Percentiles rank a stretch among this genome's conserved stretches.
Evolutionary conservation across 495 filamentous ascomycete species (phyloP).

Genomic region (Annulohypoxylon stygium): DNA sequence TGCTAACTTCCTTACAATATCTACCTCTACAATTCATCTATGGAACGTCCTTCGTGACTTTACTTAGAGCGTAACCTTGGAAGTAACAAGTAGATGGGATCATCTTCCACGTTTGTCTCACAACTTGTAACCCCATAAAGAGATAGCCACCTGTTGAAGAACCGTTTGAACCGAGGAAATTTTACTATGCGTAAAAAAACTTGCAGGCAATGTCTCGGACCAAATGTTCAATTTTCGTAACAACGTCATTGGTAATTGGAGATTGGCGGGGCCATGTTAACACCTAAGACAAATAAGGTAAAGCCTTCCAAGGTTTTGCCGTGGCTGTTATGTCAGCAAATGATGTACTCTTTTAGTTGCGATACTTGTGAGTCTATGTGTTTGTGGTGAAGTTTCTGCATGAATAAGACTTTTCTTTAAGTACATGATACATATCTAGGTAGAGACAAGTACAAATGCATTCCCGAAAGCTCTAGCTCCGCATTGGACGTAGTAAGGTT

Average conservation of each 20-base stretch:
- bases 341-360: not conserved
- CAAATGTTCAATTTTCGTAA: slow-evolving; percentile 14
- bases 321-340: slow-evolving; percentile 28
- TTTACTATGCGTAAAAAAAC: not conserved
- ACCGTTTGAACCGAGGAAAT: not conserved
- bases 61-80: not conserved
- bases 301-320: not conserved
- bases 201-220: slow-evolving; percentile 17
- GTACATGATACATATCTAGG: slow-evolving; percentile 1
- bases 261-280: slow-evolving; percentile 16
- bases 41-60: not conserved
- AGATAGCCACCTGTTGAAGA: not conserved
- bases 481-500: not conserved
- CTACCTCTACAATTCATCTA: not conserved
- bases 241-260: slow-evolving; percentile 43
- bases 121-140: slow-evolving; percentile 2
- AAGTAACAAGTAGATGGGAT: not conserved
- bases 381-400: not conserved
- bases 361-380: not conserved
- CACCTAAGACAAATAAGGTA: not conserved
- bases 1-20: not conserved
- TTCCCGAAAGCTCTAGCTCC: not conserved
- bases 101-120: slow-evolving; percentile 16
- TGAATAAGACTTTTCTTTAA: not conserved
- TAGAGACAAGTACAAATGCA: not conserved